A percentile compares a stretch with the other conserved stretches of the same genome.
Conservation (phyloP, 306 rosid genomes). For the Fragaria nilgerrensis region DNA sequence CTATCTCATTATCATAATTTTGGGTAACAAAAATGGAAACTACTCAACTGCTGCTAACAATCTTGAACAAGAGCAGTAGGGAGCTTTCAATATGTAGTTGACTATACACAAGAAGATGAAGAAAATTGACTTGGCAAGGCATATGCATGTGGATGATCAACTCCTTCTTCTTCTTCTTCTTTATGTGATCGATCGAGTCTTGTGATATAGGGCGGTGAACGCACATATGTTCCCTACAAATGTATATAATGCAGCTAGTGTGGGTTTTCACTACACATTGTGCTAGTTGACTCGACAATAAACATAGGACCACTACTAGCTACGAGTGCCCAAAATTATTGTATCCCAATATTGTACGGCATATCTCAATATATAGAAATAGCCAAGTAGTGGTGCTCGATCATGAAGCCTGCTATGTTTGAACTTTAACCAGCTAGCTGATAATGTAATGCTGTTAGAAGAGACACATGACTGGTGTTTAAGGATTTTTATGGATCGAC, state of each 20-base stretch:
- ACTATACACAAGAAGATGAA: not conserved
- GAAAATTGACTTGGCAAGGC: not conserved
- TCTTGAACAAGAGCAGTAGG: not conserved
- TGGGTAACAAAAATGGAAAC: not conserved
- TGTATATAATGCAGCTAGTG: not conserved
- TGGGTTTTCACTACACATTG: not conserved
- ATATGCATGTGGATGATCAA: not conserved
- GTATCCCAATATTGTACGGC: not conserved
- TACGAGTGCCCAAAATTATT: not conserved
- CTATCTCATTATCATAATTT: not conserved
- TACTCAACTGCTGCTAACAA: not conserved
- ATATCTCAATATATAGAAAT: not conserved
- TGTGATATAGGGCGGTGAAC: not conserved
- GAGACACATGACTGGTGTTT: not conserved
- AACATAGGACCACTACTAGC: not conserved
- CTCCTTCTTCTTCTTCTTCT: not conserved
- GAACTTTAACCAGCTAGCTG: not conserved
- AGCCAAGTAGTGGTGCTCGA: not conserved
- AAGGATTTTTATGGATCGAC: not conserved
- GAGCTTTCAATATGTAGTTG: not conserved
- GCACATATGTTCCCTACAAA: not conserved
- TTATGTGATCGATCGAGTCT: not conserved
- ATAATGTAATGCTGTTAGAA: not conserved
- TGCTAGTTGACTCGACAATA: constrained; percentile 16
- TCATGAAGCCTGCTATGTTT: not conserved